phyloP scores from a whole-genome alignment of 176 grass and related monocot genomes.

The Triticum monococcum region DNA sequence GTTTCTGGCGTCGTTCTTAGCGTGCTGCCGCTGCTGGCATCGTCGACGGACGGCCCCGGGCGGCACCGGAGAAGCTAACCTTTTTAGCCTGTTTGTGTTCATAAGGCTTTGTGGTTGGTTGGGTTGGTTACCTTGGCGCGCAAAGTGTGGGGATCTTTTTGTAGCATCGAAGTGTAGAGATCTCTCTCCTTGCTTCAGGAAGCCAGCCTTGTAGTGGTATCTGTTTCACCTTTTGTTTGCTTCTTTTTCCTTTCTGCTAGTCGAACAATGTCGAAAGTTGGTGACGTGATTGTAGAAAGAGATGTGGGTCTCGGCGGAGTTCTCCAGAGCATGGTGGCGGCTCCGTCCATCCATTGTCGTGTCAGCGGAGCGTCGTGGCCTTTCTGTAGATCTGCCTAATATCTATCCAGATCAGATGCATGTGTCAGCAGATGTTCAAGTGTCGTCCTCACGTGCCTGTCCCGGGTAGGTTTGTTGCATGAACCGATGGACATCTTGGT shows the following conservation, averaged over 20 bases:
- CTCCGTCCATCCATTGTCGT: neutral
- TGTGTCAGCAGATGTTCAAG: neutral
- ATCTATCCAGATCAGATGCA: slow-evolving; percentile 6
- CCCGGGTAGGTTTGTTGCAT: neutral
- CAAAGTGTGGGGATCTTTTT: slow-evolving; percentile 5
- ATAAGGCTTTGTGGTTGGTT: slow-evolving; percentile 14
- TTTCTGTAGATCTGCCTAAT: neutral
- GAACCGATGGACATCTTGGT: neutral
- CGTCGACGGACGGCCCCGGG: neutral
- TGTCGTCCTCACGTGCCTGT: neutral
- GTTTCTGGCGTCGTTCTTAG: neutral
- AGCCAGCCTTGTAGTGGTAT: slow-evolving; percentile 20
- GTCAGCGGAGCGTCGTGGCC: neutral
- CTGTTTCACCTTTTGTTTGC: neutral
- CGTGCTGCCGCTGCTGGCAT: neutral
- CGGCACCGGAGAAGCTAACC: slow-evolving; percentile 16
- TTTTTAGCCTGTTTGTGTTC: slow-evolving; percentile 8
- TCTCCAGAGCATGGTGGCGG: neutral
- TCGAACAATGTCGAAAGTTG: slow-evolving; percentile 7
- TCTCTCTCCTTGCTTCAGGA: slow-evolving; percentile 30
- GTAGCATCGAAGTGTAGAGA: neutral
- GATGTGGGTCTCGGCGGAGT: neutral
- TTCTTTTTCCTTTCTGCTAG: neutral
- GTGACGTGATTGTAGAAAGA: neutral
- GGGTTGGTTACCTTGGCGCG: slow-evolving; percentile 14